These are phyloP conservation scores for Somion occarium DNA, from an alignment of 1,284 basidiomycete species.

Conservation along the genomic window DNA sequence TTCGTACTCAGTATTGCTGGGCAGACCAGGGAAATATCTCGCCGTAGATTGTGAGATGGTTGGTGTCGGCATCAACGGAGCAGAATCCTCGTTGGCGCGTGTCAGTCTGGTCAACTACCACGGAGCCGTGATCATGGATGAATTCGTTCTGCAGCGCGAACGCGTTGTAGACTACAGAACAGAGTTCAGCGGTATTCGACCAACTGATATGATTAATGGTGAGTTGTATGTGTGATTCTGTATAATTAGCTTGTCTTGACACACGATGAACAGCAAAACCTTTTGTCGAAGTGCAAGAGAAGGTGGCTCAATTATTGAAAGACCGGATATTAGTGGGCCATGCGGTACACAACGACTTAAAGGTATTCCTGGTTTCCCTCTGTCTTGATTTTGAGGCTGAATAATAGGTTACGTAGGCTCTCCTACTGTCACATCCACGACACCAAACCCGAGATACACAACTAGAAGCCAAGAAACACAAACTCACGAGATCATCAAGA, in stretches of 20 bases:
- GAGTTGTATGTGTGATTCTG: slow-evolving; percentile 15
- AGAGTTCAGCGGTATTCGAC: slow-evolving; percentile 84
- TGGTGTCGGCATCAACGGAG: slow-evolving; percentile 80
- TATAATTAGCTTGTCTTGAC: not conserved
- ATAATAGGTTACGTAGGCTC: slow-evolving; percentile 67
- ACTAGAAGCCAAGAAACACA: slow-evolving; percentile 50
- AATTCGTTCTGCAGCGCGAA: slow-evolving; percentile 85
- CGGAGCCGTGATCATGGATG: slow-evolving; percentile 79
- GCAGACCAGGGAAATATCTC: slow-evolving; percentile 73
- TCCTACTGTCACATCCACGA: slow-evolving; percentile 88
- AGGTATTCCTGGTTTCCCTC: too few species aligned
- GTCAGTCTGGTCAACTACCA: slow-evolving; percentile 92
- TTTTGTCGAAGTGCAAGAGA: slow-evolving; percentile 79
- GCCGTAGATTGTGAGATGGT: slow-evolving; percentile 98
- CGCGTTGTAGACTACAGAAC: slow-evolving; percentile 93
- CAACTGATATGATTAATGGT: slow-evolving; percentile 72
- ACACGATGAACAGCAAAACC: slow-evolving; percentile 54
- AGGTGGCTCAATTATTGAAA: slow-evolving; percentile 76
- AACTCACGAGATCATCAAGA: slow-evolving; percentile 56
- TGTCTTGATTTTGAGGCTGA: too few species aligned
- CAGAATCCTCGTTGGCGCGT: slow-evolving; percentile 83
- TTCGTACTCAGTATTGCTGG: not conserved
- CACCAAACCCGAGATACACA: slow-evolving; percentile 84
- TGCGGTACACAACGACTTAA: slow-evolving; percentile 89
- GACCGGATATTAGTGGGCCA: slow-evolving; percentile 91